Base-by-base conservation (phyloP, 768 basidiomycete genomes). In the Mrakia blollopis region DNA sequence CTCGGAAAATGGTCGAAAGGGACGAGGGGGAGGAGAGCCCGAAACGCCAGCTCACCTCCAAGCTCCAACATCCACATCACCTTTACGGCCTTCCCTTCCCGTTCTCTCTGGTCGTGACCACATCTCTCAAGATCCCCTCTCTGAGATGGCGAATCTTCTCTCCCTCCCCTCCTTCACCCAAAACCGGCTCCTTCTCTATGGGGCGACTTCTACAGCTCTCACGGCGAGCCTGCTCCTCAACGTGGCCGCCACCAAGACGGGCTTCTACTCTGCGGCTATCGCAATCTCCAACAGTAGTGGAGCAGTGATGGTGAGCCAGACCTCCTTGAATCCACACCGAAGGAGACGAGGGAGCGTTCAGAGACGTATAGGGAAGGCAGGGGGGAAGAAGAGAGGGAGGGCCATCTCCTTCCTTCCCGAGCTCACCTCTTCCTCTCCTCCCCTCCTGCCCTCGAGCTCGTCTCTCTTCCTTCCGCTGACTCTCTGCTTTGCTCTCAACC, bases 261-360 rank as follows among this genome's bases (percentile, higher is more conserved):
- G 94, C 85, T 98, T 98, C 85, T 99, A 95, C 83, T 91, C 94
- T 23, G 91, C 96, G 4, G 89, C 92, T 41, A 93, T 99, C 3
- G 91, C 90, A 81, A 88, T 99, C n/a, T 91, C 93, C 7, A 92
- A 91, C 85, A 95, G 93, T 82, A 93, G 90, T 81, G 89, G 93
- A n/a, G 94, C 92, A 80, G 89, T 95, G 73, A 85, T 99, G 85
- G 97, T 98, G 78, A 79, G 90, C 81, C 35, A 41, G 18, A 8
- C 8, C 18, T n/a, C n/a, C 30, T 37, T 16, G 80, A 13, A 16
- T 30, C 21, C 13, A 50, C 62, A 14, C 39, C 18, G n/a, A 16
- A 4, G 28, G 67, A 32, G 32, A 23, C 41, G 39, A 21, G 44
- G 2, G 16, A n/a, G 11, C 25, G 1, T 3, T 32, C 0, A 10